phyloP scores from a whole-genome alignment of 371 early-diverging fungal genomes.

The Zychaea mexicana region DNA sequence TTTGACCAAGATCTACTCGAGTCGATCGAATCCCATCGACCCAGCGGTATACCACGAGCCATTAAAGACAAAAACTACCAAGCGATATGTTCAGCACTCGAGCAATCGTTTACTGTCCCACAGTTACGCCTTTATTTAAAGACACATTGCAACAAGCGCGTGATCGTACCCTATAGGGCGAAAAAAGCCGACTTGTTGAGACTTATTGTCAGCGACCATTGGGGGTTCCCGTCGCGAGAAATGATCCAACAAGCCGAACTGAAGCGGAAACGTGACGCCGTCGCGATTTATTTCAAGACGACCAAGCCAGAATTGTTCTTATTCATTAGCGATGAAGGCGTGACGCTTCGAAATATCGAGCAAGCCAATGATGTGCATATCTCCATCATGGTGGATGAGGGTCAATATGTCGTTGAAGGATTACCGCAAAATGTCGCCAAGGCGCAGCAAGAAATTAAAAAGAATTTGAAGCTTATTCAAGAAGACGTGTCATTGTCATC shows the following conservation, averaged over 20 bases:
- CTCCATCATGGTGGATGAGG: conserved; percentile 23
- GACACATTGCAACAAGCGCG: conserved; percentile 6
- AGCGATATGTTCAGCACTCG: conserved; percentile 6
- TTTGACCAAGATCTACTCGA: not conserved
- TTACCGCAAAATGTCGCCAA: conserved; percentile 12
- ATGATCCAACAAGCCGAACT: conserved; percentile 15
- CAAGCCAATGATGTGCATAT: conserved; percentile 25
- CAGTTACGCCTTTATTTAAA: conserved; percentile 26
- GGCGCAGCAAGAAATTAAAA: conserved; percentile 14
- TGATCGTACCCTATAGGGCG: not conserved
- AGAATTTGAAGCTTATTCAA: not conserved
- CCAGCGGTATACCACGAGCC: not conserved
- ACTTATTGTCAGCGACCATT: conserved; percentile 22
- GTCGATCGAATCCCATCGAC: conserved; percentile 5
- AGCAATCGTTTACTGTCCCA: conserved; percentile 26
- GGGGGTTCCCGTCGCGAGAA: conserved; percentile 26
- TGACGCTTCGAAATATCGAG: conserved; percentile 30
- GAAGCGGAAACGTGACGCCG: not conserved
- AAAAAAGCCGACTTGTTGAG: conserved; percentile 10
- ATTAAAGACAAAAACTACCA: conserved; percentile 12
- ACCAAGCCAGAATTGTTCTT: conserved; percentile 35
- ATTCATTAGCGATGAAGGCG: conserved; percentile 36
- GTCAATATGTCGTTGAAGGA: conserved; percentile 28
- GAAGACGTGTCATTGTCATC: not conserved
- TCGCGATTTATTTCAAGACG: conserved; percentile 18